These are phyloP conservation scores for Xerocomus potaroensis DNA, from an alignment of 768 basidiomycete species.

Conservation along the genomic window DNA sequence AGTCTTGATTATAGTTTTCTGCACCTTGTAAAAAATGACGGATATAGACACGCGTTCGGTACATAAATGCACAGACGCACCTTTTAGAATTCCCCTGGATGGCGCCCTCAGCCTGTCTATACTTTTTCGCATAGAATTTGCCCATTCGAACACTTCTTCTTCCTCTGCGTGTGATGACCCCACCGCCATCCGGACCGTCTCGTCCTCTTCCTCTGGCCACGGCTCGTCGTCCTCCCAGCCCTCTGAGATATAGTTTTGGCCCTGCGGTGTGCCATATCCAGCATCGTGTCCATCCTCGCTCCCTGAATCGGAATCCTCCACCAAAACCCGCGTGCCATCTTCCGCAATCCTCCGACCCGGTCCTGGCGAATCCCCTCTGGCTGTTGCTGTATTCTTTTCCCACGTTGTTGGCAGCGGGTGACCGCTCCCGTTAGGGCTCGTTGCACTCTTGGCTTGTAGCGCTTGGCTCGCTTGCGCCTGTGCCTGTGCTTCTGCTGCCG, in stretches of 20 bases:
- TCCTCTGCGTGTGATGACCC: conserved; percentile 33
- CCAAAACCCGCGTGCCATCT: conserved; percentile 59
- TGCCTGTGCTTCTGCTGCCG: conserved; percentile 26
- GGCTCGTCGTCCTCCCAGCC: conserved; percentile 81
- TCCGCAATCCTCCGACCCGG: conserved; percentile 49
- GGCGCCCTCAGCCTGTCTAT: conserved; percentile 63
- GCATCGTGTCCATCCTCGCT: conserved; percentile 47
- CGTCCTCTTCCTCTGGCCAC: conserved; percentile 68
- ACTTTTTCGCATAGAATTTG: conserved; percentile 65
- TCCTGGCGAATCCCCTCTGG: conserved; percentile 43
- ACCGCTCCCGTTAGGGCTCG: conserved; percentile 26
- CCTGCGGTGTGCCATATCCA: conserved; percentile 31
- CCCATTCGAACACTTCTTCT: conserved; percentile 73
- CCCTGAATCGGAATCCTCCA: conserved; percentile 64
- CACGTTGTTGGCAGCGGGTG: conserved; percentile 62
- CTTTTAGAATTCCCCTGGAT: conserved; percentile 83
- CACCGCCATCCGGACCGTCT: conserved; percentile 55
- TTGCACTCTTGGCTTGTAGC: conserved; percentile 23
- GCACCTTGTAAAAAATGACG: conserved; percentile 46
- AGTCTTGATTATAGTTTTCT: conserved; percentile 60
- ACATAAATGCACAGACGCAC: conserved; percentile 28
- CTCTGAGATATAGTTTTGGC: conserved; percentile 47
- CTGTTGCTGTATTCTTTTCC: conserved; percentile 78
- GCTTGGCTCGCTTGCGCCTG: conserved; percentile 26
- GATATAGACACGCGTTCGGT: conserved; percentile 6